A percentile compares a stretch with the other conserved stretches of the same genome.
Conservation (phyloP, 257 asterid species). For the Capsicum pubescens region DNA sequence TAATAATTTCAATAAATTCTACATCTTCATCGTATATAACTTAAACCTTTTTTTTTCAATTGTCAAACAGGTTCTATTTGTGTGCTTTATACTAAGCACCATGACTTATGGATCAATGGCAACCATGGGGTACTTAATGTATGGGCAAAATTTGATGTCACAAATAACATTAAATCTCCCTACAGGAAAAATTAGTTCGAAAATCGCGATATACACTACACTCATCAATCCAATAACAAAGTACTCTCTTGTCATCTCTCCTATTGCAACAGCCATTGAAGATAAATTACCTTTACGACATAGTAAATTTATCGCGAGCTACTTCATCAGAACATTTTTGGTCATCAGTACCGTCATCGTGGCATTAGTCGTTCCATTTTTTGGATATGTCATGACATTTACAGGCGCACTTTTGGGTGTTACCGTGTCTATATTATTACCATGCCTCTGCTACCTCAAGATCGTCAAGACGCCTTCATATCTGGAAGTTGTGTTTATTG, state of each 20-base stretch:
- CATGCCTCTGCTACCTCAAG: conserved; percentile 59
- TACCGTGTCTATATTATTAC: conserved; percentile 44
- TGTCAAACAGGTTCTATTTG: conserved; percentile 47
- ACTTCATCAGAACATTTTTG: conserved; percentile 33
- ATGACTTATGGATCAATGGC: conserved; percentile 57
- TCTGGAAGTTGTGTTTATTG: conserved; percentile 36
- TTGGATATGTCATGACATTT: conserved; percentile 58
- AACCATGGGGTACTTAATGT: conserved; percentile 57
- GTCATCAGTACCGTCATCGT: conserved; percentile 30
- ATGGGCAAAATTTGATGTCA: conserved; percentile 45
- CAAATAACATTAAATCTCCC: conserved; percentile 54
- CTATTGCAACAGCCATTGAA: conserved; percentile 38
- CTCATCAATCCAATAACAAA: conserved; percentile 39
- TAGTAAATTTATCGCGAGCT: not conserved
- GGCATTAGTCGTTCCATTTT: conserved; percentile 37
- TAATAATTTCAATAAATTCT: not conserved
- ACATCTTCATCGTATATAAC: not conserved
- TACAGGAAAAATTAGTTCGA: conserved; percentile 35
- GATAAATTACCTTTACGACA: not conserved
- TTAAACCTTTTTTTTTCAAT: not conserved
- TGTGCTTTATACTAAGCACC: conserved; percentile 50
- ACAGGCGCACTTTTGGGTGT: conserved; percentile 51
- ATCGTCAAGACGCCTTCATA: conserved; percentile 38
- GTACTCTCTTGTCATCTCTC: conserved; percentile 6
- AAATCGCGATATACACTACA: conserved; percentile 57